These are phyloP conservation scores for Suhomyces anneliseae DNA, from an alignment of 1,139 yeast genomes.

Conservation along the genomic window DNA sequence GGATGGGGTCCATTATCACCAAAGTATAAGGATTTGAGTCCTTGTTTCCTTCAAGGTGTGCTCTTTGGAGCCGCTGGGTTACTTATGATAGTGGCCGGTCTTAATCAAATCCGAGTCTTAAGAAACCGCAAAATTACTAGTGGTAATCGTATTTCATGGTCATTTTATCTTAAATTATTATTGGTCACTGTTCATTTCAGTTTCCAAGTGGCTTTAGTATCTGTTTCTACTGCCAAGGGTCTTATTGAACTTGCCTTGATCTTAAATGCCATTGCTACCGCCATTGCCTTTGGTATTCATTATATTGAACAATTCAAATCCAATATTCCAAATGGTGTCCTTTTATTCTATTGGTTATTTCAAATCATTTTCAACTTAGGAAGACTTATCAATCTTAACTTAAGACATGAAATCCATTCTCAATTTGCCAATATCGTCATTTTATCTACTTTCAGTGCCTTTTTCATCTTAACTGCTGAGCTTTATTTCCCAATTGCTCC, in stretches of 20 bases:
- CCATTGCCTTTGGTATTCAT: constrained; percentile 58
- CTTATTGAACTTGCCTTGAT: constrained; percentile 44
- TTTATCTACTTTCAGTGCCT: constrained; percentile 49
- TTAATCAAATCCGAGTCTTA: constrained; percentile 39
- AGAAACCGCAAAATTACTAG: constrained; percentile 32
- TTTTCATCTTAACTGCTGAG: constrained; percentile 56
- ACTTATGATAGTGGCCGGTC: constrained; percentile 56
- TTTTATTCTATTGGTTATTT: constrained; percentile 78
- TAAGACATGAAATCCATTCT: constrained; percentile 45
- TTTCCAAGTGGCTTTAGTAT: constrained; percentile 30
- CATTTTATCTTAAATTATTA: constrained; percentile 43
- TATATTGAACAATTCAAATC: constrained; percentile 72
- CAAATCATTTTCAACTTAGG: constrained; percentile 42
- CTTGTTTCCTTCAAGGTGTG: constrained; percentile 79
- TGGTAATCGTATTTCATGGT: constrained; percentile 41
- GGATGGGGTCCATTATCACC: constrained; percentile 78
- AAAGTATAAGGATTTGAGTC: constrained; percentile 65
- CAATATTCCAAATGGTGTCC: constrained; percentile 63
- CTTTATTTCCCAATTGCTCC: constrained; percentile 48
- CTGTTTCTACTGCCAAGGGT: constrained; percentile 29
- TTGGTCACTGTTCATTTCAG: constrained; percentile 44
- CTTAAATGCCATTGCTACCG: constrained; percentile 40
- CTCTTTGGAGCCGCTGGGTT: constrained; percentile 53
- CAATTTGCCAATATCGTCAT: constrained; percentile 45
- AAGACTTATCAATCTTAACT: constrained; percentile 43